Evolutionary conservation across 1,284 basidiomycete species (phyloP).

Genomic region (Fistulinella cinereoalba): DNA sequence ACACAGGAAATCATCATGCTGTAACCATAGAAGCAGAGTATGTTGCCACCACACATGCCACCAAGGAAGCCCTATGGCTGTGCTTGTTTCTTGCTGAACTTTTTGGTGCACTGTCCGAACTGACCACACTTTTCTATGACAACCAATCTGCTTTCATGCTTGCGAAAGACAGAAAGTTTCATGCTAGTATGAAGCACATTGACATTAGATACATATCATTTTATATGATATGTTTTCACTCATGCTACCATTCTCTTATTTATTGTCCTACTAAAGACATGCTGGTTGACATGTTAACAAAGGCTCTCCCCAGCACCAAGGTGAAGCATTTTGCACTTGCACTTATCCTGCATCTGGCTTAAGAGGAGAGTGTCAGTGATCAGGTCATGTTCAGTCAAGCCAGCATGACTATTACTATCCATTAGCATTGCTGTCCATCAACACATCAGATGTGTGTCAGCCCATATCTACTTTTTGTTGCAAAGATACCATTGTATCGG

Average conservation of each 20-base stretch:
- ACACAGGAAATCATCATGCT: background rate
- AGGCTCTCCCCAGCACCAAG: background rate
- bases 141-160: background rate
- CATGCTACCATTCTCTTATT: background rate
- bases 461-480: too few species aligned
- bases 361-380: constrained; percentile 7
- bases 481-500: too few species aligned
- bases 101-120: background rate
- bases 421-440: too few species aligned
- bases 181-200: background rate
- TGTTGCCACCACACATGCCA: background rate
- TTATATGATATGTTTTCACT: background rate
- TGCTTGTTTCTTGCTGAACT: background rate
- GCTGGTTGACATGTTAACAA: background rate
- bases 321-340: constrained; percentile 1
- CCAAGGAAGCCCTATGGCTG: background rate
- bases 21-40: background rate
- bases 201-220: background rate
- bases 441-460: too few species aligned
- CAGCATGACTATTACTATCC: too few species aligned
- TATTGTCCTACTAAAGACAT: constrained; percentile 2
- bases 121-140: background rate
- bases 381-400: too few species aligned
- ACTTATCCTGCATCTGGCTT: background rate
- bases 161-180: background rate